A percentile compares a stretch with the other conserved stretches of the same genome.
phyloP scores from a whole-genome alignment of 305 asterid species.

The Fraxinus angustifolia region DNA sequence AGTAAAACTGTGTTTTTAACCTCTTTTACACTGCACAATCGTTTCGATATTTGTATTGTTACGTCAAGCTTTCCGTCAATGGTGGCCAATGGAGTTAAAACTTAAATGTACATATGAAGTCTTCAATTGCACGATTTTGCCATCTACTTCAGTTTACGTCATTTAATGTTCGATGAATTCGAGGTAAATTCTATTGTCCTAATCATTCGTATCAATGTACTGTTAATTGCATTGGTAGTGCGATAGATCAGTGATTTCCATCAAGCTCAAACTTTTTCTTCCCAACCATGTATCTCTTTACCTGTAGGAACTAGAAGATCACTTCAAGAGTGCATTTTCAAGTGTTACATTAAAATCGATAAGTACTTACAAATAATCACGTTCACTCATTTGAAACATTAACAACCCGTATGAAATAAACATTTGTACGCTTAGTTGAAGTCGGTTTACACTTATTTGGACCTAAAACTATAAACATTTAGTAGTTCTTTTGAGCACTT shows the following conservation, averaged over 20 bases:
- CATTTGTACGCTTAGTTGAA: background rate
- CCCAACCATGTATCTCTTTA: background rate
- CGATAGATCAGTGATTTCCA: background rate
- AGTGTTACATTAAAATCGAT: background rate
- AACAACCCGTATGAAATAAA: background rate
- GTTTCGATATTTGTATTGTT: background rate
- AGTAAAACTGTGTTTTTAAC: too few relatives aligned
- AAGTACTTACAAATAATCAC: background rate
- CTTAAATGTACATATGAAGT: background rate
- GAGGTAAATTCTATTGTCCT: background rate
- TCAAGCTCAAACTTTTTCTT: background rate
- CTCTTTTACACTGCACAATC: background rate
- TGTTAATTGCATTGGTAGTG: too few relatives aligned
- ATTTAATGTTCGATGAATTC: background rate
- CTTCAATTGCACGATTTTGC: background rate
- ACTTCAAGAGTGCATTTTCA: background rate
- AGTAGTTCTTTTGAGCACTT: too few relatives aligned
- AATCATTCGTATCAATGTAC: background rate
- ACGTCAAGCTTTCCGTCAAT: background rate
- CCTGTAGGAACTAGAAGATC: background rate
- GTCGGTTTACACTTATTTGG: too few relatives aligned
- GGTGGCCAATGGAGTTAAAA: background rate
- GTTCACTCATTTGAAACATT: background rate
- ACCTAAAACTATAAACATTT: too few relatives aligned
- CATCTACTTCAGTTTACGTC: background rate